Base-by-base conservation (phyloP, 2,329 filamentous ascomycete species). In the Pseudocercospora macadamiae region DNA sequence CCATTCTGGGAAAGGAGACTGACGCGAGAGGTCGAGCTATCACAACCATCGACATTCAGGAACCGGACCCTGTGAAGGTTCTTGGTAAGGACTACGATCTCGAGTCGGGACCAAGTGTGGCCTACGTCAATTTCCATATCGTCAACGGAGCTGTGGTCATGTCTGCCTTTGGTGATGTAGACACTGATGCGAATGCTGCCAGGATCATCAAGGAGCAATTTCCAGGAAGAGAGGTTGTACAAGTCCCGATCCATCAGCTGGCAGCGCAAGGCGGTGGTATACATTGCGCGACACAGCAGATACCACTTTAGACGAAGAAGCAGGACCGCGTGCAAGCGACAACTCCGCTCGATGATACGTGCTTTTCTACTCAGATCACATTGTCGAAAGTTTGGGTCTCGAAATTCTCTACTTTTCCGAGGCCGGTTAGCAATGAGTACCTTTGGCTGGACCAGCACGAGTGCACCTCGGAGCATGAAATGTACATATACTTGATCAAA, bases 111-210 rank as follows among this genome's bases (percentile, higher is more conserved):
- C 61, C 61, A 9, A 42, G 51, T 16, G 34, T 61, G 10, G 53
- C 57, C 9, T 65, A 64, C 30, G 61, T 65, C 30, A 62, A 62
- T 34, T 65, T 57, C 37, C 47, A 60, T 23, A 47, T 64, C 8
- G 54, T 60, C 14, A 64, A 65, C 21, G 63, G 59, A 18, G 63
- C 45, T 6, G 58, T 65, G 14, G 55, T 65, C 14, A 30, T 65
- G 1, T 54, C 61, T 10, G 48, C 49, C 7, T 65, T 65, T 18
- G 61, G 63, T 0, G 61, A 65, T 26, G 28, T 42, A 34, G 49
- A 57, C 42, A 49, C 45, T 12, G 61, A 65, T 55, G 26, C 16
- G 3, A 49, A 56, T 10, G 63, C 59, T 7, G 54, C 49, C 16
- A 45, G 39, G 25, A 32, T 60, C 44, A 59, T 65, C 23, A 47